Conservation (phyloP, 75 land plant species). For the Picea glauca region DNA sequence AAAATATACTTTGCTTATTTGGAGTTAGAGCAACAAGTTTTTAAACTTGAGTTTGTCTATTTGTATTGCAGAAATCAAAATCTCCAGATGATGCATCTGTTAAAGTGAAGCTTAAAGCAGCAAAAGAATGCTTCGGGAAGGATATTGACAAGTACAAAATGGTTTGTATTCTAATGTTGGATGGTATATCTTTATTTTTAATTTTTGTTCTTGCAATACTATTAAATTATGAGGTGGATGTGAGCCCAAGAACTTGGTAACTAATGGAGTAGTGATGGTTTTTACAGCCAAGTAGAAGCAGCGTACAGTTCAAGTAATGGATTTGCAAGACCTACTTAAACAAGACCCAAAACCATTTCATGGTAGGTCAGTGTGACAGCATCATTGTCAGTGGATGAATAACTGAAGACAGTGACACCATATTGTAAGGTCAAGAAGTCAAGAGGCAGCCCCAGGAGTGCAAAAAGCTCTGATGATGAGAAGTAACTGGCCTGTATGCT, state of each 20-base stretch:
- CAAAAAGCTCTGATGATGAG: no score
- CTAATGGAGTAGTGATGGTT: neutral
- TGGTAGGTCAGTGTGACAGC: constrained; percentile 5
- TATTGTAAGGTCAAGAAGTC: no score
- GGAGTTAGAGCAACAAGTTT: neutral
- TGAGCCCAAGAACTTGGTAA: neutral
- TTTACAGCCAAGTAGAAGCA: constrained; percentile 75
- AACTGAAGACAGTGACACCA: neutral
- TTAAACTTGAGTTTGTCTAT: neutral
- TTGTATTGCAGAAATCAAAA: constrained; percentile 23
- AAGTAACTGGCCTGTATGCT: no score
- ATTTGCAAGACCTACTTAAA: constrained; percentile 67
- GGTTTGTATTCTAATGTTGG: constrained; percentile 35
- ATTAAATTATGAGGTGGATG: neutral
- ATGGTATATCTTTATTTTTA: neutral
- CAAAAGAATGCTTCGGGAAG: constrained; percentile 80
- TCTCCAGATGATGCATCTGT: constrained; percentile 26
- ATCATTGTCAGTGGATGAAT: constrained; percentile 6
- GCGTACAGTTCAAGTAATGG: constrained; percentile 82
- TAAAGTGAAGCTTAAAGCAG: constrained; percentile 50
- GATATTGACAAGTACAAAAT: constrained; percentile 72
- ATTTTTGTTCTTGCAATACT: neutral
- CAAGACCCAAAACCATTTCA: constrained; percentile 14
- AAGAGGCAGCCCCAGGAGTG: no score
- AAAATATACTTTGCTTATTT: neutral